A percentile compares a stretch with the other conserved stretches of the same genome.
Evolutionary conservation across 2,329 filamentous ascomycete species (phyloP).

Genomic region (Exophiala sideris): DNA sequence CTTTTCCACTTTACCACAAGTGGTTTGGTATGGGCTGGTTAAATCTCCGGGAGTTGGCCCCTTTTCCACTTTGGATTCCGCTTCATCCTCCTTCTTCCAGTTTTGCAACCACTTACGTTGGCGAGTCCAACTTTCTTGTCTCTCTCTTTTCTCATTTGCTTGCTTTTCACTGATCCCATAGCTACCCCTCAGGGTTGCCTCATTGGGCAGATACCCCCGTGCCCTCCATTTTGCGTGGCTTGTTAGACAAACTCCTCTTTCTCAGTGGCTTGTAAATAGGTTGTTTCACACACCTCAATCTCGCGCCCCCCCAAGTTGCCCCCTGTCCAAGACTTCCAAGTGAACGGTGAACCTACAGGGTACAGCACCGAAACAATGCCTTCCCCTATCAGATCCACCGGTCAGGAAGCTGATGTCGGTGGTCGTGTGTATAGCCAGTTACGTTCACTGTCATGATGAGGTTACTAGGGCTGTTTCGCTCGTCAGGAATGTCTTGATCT

Average conservation of each 20-base stretch:
- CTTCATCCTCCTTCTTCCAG: slow-evolving; percentile 1
- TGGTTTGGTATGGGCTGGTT: slow-evolving; percentile 1
- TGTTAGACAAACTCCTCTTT: too few species aligned
- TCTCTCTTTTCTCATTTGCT: background rate
- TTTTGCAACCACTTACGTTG: slow-evolving; percentile 9
- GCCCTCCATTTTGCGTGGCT: too few species aligned
- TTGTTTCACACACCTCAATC: slow-evolving; percentile 19
- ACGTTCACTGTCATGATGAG: too few species aligned
- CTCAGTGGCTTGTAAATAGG: background rate
- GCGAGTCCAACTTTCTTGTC: background rate
- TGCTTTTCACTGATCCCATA: background rate
- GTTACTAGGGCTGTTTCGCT: too few species aligned
- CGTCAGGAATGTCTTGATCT: too few species aligned
- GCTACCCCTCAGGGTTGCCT: too few species aligned
- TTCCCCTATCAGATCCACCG: too few species aligned
- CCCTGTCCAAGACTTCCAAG: background rate
- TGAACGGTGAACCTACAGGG: too few species aligned
- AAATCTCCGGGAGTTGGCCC: slow-evolving; percentile 20
- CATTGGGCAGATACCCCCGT: too few species aligned
- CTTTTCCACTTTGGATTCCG: background rate
- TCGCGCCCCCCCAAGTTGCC: background rate
- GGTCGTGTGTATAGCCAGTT: background rate
- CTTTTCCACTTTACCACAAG: slow-evolving; percentile 12
- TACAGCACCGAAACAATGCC: too few species aligned
- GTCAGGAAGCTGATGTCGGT: too few species aligned